Conservation (phyloP, 2,329 filamentous ascomycete genomes). For the Nannizziopsis arthrosporioides region DNA sequence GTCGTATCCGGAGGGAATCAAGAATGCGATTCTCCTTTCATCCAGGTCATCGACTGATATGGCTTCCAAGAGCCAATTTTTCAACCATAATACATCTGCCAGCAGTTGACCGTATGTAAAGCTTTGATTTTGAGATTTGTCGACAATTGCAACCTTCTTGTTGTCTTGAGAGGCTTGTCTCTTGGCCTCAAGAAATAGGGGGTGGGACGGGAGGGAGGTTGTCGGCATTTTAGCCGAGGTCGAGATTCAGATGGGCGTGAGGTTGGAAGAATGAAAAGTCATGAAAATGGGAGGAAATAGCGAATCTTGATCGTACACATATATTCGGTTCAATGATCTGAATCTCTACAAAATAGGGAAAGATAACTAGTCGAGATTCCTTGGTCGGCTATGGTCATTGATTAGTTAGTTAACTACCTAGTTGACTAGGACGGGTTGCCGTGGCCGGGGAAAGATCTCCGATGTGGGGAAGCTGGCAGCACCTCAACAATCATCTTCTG, state of each 20-base stretch:
- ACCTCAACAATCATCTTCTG: too few species aligned
- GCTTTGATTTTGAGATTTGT: slow-evolving; percentile 27
- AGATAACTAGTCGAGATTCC: too few species aligned
- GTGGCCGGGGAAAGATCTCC: too few species aligned
- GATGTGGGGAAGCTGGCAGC: too few species aligned
- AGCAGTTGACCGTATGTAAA: slow-evolving; percentile 34
- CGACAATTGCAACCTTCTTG: slow-evolving; percentile 30
- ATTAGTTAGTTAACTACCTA: too few species aligned
- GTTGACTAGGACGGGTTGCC: too few species aligned
- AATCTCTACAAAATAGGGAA: too few species aligned
- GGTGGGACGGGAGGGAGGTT: slow-evolving; percentile 28
- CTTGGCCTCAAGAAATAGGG: slow-evolving; percentile 30
- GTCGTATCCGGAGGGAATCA: slow-evolving; percentile 33
- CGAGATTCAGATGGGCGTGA: not conserved
- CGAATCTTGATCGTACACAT: too few species aligned
- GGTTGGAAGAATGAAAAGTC: not conserved
- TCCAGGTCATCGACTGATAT: slow-evolving; percentile 25
- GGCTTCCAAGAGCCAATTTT: slow-evolving; percentile 27
- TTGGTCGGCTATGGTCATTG: too few species aligned
- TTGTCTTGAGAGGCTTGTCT: slow-evolving; percentile 25
- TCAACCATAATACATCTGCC: slow-evolving; percentile 28
- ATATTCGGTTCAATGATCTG: not conserved
- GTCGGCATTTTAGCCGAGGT: slow-evolving; percentile 1
- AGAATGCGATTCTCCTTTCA: slow-evolving; percentile 31
- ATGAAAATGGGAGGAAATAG: too few species aligned